phyloP scores from a whole-genome alignment of 1,284 basidiomycete genomes.

The Mycena citricolor region DNA sequence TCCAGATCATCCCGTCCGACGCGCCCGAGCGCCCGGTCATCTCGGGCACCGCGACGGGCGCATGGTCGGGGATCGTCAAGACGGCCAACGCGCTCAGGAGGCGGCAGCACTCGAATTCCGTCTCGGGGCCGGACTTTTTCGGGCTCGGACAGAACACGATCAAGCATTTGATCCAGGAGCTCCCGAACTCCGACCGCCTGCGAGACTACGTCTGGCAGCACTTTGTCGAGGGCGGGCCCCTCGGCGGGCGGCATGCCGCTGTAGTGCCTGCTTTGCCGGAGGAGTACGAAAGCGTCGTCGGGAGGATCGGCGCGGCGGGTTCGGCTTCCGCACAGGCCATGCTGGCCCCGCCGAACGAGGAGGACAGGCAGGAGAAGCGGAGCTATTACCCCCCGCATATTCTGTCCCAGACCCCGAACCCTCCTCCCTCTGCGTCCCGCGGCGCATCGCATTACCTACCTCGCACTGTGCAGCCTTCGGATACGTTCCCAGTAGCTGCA shows the following conservation, averaged over 20 bases:
- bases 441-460: too few relatives aligned
- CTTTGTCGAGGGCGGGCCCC: slow-evolving; percentile 77
- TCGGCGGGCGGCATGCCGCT: slow-evolving; percentile 75
- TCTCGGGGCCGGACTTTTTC: slow-evolving; percentile 83
- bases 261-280: slow-evolving; percentile 75
- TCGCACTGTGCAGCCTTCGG: too few relatives aligned
- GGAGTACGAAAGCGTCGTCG: slow-evolving; percentile 49
- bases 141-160: slow-evolving; percentile 81
- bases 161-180: slow-evolving; percentile 80
- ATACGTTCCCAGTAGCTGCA: too few relatives aligned
- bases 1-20: slow-evolving; percentile 74
- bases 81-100: slow-evolving; percentile 75
- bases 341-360: too few relatives aligned
- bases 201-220: slow-evolving; percentile 81
- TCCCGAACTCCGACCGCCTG: slow-evolving; percentile 65
- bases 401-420: neutral
- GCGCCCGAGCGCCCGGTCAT: slow-evolving; percentile 65
- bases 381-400: slow-evolving; percentile 20
- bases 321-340: too few relatives aligned
- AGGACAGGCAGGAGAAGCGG: neutral
- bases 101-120: slow-evolving; percentile 77
- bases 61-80: slow-evolving; percentile 78
- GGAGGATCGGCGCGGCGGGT: slow-evolving; percentile 1
- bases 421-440: too few relatives aligned
- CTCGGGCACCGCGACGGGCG: slow-evolving; percentile 80